These are phyloP conservation scores for Trametes maxima DNA, from an alignment of 768 basidiomycete species.

Conservation along the genomic window DNA sequence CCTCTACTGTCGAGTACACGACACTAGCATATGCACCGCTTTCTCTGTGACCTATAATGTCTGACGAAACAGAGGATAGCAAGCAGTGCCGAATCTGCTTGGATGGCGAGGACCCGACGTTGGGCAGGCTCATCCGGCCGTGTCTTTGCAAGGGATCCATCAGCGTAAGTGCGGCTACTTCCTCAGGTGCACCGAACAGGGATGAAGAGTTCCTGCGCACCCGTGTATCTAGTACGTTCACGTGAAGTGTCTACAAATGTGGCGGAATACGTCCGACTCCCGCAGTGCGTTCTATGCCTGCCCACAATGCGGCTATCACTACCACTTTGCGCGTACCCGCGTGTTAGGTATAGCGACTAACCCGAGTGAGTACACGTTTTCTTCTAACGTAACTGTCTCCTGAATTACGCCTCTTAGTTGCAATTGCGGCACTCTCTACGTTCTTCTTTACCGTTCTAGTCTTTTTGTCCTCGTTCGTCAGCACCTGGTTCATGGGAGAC, in stretches of 20 bases:
- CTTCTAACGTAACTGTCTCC: background rate
- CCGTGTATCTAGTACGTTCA: constrained; percentile 65
- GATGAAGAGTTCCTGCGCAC: no score
- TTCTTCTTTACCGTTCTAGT: constrained; percentile 66
- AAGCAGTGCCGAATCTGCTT: constrained; percentile 87
- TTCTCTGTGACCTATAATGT: background rate
- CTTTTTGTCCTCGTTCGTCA: constrained; percentile 68
- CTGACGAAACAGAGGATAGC: constrained; percentile 34
- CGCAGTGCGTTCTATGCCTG: constrained; percentile 75
- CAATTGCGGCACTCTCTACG: constrained; percentile 62
- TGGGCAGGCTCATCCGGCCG: constrained; percentile 82
- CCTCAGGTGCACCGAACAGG: background rate
- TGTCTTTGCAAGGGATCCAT: constrained; percentile 82
- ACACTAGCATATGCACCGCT: background rate
- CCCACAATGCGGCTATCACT: constrained; percentile 78
- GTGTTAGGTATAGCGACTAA: constrained; percentile 78
- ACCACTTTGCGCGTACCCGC: constrained; percentile 73
- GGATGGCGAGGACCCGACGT: constrained; percentile 61
- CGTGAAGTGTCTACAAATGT: constrained; percentile 73
- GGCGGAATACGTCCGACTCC: constrained; percentile 67
- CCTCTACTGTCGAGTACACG: background rate
- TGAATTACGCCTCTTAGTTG: constrained; percentile 44
- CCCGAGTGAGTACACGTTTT: constrained; percentile 48
- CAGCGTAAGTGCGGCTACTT: constrained; percentile 44
- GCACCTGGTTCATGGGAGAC: constrained; percentile 68